Evolutionary conservation across 441 rosid species (phyloP), one percentile per base, ranked within the genome.

Genomic region (Syzygium syzygioides): DNA sequence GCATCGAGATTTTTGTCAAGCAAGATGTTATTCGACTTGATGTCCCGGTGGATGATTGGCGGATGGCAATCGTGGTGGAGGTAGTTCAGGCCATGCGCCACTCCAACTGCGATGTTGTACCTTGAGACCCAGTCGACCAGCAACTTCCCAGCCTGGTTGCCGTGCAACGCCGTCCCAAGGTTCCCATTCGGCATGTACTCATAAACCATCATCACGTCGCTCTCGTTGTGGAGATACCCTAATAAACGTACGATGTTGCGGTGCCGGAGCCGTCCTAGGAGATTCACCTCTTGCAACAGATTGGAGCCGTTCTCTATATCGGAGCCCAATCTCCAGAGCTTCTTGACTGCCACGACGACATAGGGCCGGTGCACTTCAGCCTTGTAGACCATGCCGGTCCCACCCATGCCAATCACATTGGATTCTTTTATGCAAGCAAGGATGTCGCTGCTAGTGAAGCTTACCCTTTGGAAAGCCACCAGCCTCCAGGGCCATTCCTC

Each of bases 401-500:
- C 98, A 10, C 97, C 97, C 96, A 94, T 95, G 88, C 97, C 96
- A 0, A 96, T 91, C 84, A 96, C 91, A 89, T 96, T 96, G 59
- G 96, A 90, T 87, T 96, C 98, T 86, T 93, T 94, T 86, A 95
- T 93, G 90, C 93, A 94, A 55, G 94, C 85, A 64, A 96, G 91
- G 79, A 96, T 92, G 91, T 96, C 98, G 41, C 87, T 92, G 55
- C 96, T 95, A 1, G 96, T 95, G 92, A 96, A 96, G 85, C 91
- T 91, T 25, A 94, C 88, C 83, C 96, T 94, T 89, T 96, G 98
- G 94, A 96, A 95, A 37, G 97, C 95, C 32, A 95, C 94, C 3
- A 96, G 93, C 57, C 97, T 92, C 98, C 98, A 96, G 8, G 98
- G 98, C 98, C 98, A 96, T 89, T 95, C 96, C 32, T 90, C 91